Base-by-base conservation (phyloP, 306 rosid species). In the Hippophae gyantsensis region DNA sequence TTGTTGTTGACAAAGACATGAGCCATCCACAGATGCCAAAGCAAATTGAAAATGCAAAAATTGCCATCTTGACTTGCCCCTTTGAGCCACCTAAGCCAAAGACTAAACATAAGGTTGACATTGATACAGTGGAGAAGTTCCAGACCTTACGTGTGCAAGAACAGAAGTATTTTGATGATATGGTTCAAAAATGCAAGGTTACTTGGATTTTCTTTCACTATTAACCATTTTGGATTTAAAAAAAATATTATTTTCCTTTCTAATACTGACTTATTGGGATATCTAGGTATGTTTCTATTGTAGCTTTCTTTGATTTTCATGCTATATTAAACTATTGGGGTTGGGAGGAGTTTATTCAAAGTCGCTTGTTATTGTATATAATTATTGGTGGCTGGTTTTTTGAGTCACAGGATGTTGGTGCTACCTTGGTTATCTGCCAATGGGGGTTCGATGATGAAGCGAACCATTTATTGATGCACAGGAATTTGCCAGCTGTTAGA, bases 371-470 rank as follows among this genome's bases (percentile, higher is more conserved):
- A 32, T 32, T 32, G 38, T 32, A 32, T 32, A 4, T 32, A 32
- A 2, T 32, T 32, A 32, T 32, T 18, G 5, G 38, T 46, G 55
- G 47, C 9, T 57, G 18, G 58, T 63, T 5, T 65, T 32, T 70
- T 77, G 59, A 23, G 56, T 61, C 74, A 61, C 79, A 92, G 95
- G 96, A 92, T 70, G 93, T 82, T 38, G 99, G 96, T 38, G 95
- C 99, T 68, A 88, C 96, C 59, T 79, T 92, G 76, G 99, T 88
- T 60, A 89, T 93, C 72, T 93, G 99, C 61, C 99, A 93, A 60
- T 93, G 95, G 97, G 99, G 99, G 42, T 93, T 93, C 70, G 99
- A 93, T 73, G 99, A 93, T 76, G 99, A 93, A 74, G 99, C 99
- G 71, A 93, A 93, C 72, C 99, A 93, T 74, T 86, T 93, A 50